These are phyloP conservation scores for Aristolochia contorta DNA, from an alignment of 164 flowering plant genomes.

Conservation along the genomic window DNA sequence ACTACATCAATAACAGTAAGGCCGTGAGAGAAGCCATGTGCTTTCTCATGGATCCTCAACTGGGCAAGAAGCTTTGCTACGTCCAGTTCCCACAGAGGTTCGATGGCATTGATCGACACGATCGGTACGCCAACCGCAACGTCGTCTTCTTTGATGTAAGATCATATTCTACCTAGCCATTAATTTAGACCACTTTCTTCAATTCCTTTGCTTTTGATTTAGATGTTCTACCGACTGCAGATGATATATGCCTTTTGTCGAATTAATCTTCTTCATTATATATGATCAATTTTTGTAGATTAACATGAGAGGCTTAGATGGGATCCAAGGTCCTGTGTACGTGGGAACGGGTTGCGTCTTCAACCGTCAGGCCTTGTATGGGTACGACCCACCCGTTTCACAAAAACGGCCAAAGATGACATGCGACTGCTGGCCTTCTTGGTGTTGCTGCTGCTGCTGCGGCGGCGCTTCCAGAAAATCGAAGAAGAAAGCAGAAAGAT, in stretches of 20 bases:
- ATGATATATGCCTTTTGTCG: too few species aligned
- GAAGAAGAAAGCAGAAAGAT: slow-evolving; percentile 51
- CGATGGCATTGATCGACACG: slow-evolving; percentile 88
- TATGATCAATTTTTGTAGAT: too few species aligned
- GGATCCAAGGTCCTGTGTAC: slow-evolving; percentile 91
- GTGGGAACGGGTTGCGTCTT: slow-evolving; percentile 93
- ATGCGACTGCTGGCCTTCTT: slow-evolving; percentile 94
- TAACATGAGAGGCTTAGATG: slow-evolving; percentile 89
- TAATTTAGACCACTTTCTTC: neutral
- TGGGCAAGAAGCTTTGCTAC: slow-evolving; percentile 86
- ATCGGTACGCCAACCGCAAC: slow-evolving; percentile 85
- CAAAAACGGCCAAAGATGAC: slow-evolving; percentile 87
- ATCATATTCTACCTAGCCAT: too few species aligned
- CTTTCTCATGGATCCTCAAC: slow-evolving; percentile 90
- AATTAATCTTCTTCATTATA: too few species aligned
- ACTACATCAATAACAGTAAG: slow-evolving; percentile 87
- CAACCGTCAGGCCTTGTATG: slow-evolving; percentile 82
- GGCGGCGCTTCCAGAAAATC: slow-evolving; percentile 32
- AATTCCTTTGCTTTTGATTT: neutral
- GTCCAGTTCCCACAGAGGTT: slow-evolving; percentile 94
- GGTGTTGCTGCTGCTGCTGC: slow-evolving; percentile 71
- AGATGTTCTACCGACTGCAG: too few species aligned
- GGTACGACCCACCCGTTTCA: slow-evolving; percentile 86
- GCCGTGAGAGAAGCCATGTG: slow-evolving; percentile 94
- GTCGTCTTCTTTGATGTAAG: slow-evolving; percentile 89